phyloP scores from a whole-genome alignment of 495 filamentous ascomycete genomes.

The Rostrohypoxylon terebratum region DNA sequence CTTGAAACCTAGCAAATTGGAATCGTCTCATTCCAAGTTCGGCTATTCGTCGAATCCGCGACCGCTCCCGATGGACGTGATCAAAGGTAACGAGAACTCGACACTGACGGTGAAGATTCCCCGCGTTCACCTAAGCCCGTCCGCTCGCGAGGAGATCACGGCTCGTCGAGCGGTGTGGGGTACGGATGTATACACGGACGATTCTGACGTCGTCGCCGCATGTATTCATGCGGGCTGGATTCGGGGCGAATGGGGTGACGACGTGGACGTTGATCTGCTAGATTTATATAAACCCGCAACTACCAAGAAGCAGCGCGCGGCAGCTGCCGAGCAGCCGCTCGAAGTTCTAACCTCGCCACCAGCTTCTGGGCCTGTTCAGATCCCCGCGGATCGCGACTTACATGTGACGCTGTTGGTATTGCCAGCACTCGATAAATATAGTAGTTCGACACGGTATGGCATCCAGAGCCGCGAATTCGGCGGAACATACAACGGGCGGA shows the following conservation, averaged over 20 bases:
- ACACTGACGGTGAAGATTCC: conserved; percentile 90
- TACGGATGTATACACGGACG: conserved; percentile 93
- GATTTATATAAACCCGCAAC: conserved; percentile 66
- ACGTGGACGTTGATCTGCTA: conserved; percentile 73
- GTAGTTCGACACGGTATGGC: conserved; percentile 77
- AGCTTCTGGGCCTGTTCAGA: conserved; percentile 61
- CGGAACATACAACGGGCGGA: conserved; percentile 54
- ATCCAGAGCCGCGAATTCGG: conserved; percentile 82
- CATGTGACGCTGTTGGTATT: conserved; percentile 88
- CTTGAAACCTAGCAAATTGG: conserved; percentile 67
- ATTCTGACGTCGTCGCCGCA: conserved; percentile 92
- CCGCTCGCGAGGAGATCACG: conserved; percentile 83
- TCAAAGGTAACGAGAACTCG: conserved; percentile 87
- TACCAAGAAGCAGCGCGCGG: conserved; percentile 44
- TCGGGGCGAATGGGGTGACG: conserved; percentile 84
- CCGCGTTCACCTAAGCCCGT: conserved; percentile 74
- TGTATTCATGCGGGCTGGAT: conserved; percentile 95
- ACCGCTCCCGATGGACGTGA: conserved; percentile 74
- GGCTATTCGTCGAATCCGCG: conserved; percentile 77
- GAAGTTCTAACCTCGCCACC: conserved; percentile 58
- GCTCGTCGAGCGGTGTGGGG: conserved; percentile 85
- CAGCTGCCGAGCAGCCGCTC: conserved; percentile 45
- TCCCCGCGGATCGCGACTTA: conserved; percentile 74
- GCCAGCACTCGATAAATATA: conserved; percentile 80
- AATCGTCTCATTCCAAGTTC: conserved; percentile 65